Conservation (phyloP, 495 filamentous ascomycete species). For the Filosporella fistucella region DNA sequence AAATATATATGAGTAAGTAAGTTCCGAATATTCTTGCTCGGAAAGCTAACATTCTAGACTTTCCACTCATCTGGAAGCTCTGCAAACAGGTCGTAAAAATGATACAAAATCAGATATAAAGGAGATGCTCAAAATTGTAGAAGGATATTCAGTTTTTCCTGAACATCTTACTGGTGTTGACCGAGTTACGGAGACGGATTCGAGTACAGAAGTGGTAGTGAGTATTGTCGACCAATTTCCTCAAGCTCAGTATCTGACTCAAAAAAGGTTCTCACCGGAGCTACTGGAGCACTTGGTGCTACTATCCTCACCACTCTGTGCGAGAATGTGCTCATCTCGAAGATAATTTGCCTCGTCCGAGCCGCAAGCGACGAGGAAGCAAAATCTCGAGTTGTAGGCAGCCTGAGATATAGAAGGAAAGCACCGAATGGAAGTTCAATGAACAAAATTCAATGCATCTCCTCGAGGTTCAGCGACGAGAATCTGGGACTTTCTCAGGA, state of each 20-base stretch:
- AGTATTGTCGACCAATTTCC: neutral
- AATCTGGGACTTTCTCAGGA: neutral
- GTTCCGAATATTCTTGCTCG: neutral
- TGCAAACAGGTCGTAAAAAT: neutral
- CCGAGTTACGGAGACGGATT: too few relatives aligned
- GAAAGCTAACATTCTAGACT: neutral
- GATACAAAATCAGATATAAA: conserved; percentile 13
- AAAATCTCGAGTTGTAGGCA: conserved; percentile 40
- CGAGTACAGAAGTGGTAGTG: conserved; percentile 14
- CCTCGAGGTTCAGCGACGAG: neutral
- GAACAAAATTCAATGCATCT: neutral
- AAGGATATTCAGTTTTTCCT: neutral
- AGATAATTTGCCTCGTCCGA: conserved; percentile 54
- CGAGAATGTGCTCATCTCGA: conserved; percentile 23
- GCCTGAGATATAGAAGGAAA: conserved; percentile 26
- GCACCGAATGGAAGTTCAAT: neutral
- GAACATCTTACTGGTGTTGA: neutral
- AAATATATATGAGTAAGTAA: conserved; percentile 28
- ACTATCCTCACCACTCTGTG: conserved; percentile 47
- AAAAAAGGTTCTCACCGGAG: conserved; percentile 48
- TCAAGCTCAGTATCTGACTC: neutral
- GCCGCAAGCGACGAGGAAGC: conserved; percentile 42
- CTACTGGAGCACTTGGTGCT: conserved; percentile 56
- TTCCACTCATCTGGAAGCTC: neutral
- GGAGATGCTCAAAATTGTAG: conserved; percentile 26